Base-by-base conservation (phyloP, 371 early-diverging fungal species). In the Mortierella sp. region DNA sequence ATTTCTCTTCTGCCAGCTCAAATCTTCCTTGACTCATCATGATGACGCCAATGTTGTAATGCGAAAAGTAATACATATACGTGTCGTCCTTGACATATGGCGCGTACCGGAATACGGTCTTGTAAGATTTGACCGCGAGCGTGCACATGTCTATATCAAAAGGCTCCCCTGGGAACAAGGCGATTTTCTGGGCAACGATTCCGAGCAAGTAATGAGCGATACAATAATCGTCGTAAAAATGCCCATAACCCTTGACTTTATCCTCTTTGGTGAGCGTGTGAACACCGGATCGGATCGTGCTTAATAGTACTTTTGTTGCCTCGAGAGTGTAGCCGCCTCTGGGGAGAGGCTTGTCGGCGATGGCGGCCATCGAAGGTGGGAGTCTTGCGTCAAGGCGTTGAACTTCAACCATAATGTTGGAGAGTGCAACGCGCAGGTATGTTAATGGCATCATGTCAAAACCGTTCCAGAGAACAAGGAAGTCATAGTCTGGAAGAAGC, bases 401-500 rank as follows among this genome's bases (percentile, higher is more conserved):
- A 43, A 72, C 72, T 40, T 70, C 72, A 22, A 70, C 7, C 75
- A 74, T 74, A 53, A 80, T 80, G 33, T 71, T 80, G 58, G 70
- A 47, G 0, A 80, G 45, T 2, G 80, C 80, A 11, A 74, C 66
- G 5, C 80, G 67, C 22, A 80, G 52, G 8, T 67, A 71, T 41
- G 68, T 74, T 10, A 80, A 15, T 3, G 80, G 80, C 80, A 80
- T 80, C 80, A 74, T 80, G n/a, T 80, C 80, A 50, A 80, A 80
- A 1, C 71, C 80, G 41, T 80, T 80, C 80, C 80, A 80, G 58
- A 80, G 80, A 1, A 80, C 75, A 6, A 80, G 41, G 33, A 80
- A 80, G 53, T 80, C 80, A 55, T 80, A 80, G 59, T 74, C 75
- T 2, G 80, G 70, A 5, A 80, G 65, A 1, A 80, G 63, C 21